These are phyloP conservation scores for Apiospora sp. DNA, from an alignment of 2,329 filamentous ascomycete species.

Conservation along the genomic window DNA sequence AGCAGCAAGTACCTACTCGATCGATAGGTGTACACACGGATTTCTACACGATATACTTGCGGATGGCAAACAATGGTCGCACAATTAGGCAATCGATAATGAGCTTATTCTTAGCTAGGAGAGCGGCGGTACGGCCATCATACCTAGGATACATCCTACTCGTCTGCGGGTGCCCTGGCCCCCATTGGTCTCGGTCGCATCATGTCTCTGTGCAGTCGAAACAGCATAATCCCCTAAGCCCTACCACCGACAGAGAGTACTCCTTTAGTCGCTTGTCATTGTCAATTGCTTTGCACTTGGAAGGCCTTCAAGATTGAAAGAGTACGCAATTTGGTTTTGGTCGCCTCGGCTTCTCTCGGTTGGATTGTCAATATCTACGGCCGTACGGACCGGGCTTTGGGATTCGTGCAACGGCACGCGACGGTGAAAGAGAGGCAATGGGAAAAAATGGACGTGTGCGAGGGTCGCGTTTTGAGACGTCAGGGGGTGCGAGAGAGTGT, in stretches of 20 bases:
- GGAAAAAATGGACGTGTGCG: neutral
- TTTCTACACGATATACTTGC: neutral
- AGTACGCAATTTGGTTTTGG: conserved; percentile 18
- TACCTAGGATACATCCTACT: neutral
- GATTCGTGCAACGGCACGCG: conserved; percentile 13
- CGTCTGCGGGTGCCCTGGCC: neutral
- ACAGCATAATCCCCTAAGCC: conserved; percentile 5
- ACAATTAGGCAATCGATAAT: conserved; percentile 1
- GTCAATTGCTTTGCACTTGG: neutral
- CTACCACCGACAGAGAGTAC: conserved; percentile 5
- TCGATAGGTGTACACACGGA: neutral
- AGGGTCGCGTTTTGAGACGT: conserved; percentile 24
- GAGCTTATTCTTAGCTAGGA: conserved; percentile 15
- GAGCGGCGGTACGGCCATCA: neutral
- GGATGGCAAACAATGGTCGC: conserved; percentile 1
- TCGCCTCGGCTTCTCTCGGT: conserved; percentile 8
- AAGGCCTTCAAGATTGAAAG: neutral
- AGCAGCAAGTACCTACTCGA: neutral
- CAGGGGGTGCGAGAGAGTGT: neutral
- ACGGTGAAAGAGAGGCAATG: neutral
- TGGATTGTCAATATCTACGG: conserved; percentile 8
- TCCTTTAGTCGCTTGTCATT: neutral
- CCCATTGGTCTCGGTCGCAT: neutral
- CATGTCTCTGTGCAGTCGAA: neutral
- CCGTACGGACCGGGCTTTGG: conserved; percentile 18